phyloP scores from a whole-genome alignment of 2,329 filamentous ascomycete species.

The Cladophialophora yegresii region DNA sequence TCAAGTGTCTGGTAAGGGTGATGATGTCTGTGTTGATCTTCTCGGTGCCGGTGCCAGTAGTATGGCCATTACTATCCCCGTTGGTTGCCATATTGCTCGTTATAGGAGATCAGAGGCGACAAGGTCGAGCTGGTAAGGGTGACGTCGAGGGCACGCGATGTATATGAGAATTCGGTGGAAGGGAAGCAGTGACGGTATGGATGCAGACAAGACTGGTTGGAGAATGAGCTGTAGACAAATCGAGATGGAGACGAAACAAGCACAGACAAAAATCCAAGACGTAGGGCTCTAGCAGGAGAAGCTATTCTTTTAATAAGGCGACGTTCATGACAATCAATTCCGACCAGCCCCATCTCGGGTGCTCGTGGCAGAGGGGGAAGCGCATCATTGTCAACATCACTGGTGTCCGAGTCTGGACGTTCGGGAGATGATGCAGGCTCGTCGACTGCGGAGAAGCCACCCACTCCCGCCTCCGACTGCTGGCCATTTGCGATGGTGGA shows the following conservation, averaged over 20 bases:
- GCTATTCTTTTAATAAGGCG: neutral
- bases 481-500: neutral
- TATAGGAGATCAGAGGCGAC: neutral
- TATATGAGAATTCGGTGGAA: slow-evolving; percentile 23
- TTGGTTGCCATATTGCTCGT: slow-evolving; percentile 30
- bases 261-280: neutral
- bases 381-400: slow-evolving; percentile 17
- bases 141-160: slow-evolving; percentile 21
- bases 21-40: slow-evolving; percentile 95
- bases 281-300: neutral
- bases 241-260: slow-evolving; percentile 6
- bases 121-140: neutral
- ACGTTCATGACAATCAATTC: neutral
- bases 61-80: slow-evolving; percentile 44
- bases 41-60: slow-evolving; percentile 63
- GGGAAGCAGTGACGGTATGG: slow-evolving; percentile 10
- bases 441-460: neutral
- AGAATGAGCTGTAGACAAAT: slow-evolving; percentile 1
- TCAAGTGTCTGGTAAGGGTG: slow-evolving; percentile 92
- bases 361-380: slow-evolving; percentile 8
- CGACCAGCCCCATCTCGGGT: slow-evolving; percentile 19
- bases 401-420: slow-evolving; percentile 1
- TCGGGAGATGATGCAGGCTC: slow-evolving; percentile 16
- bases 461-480: slow-evolving; percentile 11
- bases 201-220: slow-evolving; percentile 2